Evolutionary conservation across 257 asterid species (phyloP).

Genomic region (Datura wrightii): DNA sequence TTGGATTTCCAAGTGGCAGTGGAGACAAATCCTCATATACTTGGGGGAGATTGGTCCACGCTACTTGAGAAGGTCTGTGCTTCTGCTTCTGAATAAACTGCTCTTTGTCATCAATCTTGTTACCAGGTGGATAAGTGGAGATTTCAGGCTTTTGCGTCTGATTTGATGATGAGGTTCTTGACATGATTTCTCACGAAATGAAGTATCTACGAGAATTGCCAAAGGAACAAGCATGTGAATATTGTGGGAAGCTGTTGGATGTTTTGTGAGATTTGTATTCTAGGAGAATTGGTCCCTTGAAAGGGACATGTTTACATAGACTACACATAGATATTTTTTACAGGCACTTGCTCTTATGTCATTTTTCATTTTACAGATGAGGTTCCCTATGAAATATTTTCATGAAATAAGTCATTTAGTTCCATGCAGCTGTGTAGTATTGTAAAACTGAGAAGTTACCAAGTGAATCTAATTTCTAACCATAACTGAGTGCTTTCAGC

Average conservation of each 20-base stretch:
- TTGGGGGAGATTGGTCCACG: conserved; percentile 77
- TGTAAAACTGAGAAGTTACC: conserved; percentile 26
- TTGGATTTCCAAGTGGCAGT: conserved; percentile 77
- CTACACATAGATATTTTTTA: conserved; percentile 41
- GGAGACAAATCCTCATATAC: conserved; percentile 69
- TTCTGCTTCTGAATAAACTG: conserved; percentile 41
- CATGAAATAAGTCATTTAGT: conserved; percentile 27
- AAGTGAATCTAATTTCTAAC: conserved; percentile 12
- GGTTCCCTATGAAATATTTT: not conserved
- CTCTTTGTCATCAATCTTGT: conserved; percentile 28
- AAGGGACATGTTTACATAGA: conserved; percentile 42
- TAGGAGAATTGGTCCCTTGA: conserved; percentile 42
- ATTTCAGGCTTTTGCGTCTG: not conserved
- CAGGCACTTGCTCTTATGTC: conserved; percentile 22
- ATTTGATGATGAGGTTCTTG: conserved; percentile 29
- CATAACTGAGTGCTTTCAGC: conserved; percentile 9
- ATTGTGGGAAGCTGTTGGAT: conserved; percentile 46
- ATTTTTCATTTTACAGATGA: conserved; percentile 26
- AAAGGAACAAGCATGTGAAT: conserved; percentile 42
- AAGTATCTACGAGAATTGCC: conserved; percentile 13
- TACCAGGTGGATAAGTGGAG: not conserved
- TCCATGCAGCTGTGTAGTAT: conserved; percentile 16
- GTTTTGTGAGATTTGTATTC: conserved; percentile 40
- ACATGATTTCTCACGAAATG: conserved; percentile 29
- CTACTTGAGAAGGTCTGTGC: conserved; percentile 72